Percentiles rank a stretch among this genome's conserved stretches.
Evolutionary conservation across 805 yeast species (phyloP).

Genomic region (Wickerhamiella vanderwaltii): DNA sequence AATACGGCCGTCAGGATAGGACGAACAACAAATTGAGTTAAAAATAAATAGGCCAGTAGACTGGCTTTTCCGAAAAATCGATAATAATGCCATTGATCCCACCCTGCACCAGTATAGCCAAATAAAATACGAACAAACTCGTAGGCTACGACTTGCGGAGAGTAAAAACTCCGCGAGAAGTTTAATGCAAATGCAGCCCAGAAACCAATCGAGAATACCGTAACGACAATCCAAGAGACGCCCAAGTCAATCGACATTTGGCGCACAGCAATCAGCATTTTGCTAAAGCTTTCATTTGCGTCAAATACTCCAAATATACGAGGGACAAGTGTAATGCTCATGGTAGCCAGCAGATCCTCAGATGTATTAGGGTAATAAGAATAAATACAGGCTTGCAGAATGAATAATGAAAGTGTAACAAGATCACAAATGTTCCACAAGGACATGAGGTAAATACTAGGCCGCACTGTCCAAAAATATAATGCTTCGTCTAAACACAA

Average conservation of each 20-base stretch:
- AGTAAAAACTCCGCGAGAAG: constrained; percentile 35
- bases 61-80: constrained; percentile 36
- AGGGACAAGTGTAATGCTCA: constrained; percentile 39
- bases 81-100: constrained; percentile 43
- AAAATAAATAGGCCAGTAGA: constrained; percentile 39
- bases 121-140: constrained; percentile 41
- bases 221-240: constrained; percentile 37
- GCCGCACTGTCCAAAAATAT: constrained; percentile 36
- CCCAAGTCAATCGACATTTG: constrained; percentile 40
- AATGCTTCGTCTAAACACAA: constrained; percentile 37
- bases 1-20: constrained; percentile 45
- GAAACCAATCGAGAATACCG: constrained; percentile 41
- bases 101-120: constrained; percentile 49
- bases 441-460: constrained; percentile 35
- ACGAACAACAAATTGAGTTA: constrained; percentile 43
- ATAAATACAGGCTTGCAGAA: constrained; percentile 19
- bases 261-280: constrained; percentile 38
- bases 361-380: constrained; percentile 11
- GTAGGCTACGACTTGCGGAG: constrained; percentile 36
- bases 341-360: constrained; percentile 28
- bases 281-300: constrained; percentile 40
- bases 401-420: constrained; percentile 31
- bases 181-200: constrained; percentile 42
- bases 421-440: constrained; percentile 45
- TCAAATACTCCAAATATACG: constrained; percentile 40